A percentile compares a stretch with the other conserved stretches of the same genome.
Evolutionary conservation across 2,329 filamentous ascomycete genomes (phyloP).

Genomic region (Colletotrichum sansevieriae): DNA sequence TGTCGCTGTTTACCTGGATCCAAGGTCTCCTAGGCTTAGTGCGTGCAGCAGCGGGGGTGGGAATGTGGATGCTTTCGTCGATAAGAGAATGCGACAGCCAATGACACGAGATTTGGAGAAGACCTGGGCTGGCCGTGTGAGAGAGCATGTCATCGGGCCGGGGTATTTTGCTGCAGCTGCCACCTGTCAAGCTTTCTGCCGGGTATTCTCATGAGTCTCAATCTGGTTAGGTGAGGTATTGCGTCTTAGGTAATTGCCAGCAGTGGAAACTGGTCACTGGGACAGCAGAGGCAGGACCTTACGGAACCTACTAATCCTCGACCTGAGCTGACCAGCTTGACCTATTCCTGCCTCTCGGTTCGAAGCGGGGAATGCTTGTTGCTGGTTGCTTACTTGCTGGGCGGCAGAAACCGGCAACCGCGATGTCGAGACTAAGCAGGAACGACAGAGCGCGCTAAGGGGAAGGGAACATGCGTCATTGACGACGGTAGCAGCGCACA

Average conservation of each 20-base stretch:
- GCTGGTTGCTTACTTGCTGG: neutral
- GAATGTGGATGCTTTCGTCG: conserved; percentile 29
- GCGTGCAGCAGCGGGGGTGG: conserved; percentile 25
- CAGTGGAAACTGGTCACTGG: conserved; percentile 8
- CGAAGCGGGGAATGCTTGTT: conserved; percentile 22
- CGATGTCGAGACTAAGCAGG: neutral
- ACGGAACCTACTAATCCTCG: too few species aligned
- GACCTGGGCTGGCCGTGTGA: neutral
- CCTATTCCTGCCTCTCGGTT: conserved; percentile 4
- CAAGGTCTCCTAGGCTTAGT: conserved; percentile 25
- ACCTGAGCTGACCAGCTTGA: neutral
- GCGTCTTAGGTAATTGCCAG: neutral
- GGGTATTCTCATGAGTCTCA: neutral
- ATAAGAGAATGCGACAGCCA: conserved; percentile 36
- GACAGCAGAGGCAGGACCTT: neutral
- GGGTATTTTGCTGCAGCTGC: neutral
- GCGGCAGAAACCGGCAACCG: conserved; percentile 8
- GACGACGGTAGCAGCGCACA: conserved; percentile 3
- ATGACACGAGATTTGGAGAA: conserved; percentile 16
- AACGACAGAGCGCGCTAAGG: conserved; percentile 1
- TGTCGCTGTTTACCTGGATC: conserved; percentile 16
- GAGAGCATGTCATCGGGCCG: conserved; percentile 15
- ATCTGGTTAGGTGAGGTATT: neutral
- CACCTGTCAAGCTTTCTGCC: conserved; percentile 2
- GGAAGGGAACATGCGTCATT: conserved; percentile 20